Evolutionary conservation across 2,329 filamentous ascomycete species (phyloP), one percentile per base, ranked within the genome.

Genomic region (Zymoseptoria brevis): DNA sequence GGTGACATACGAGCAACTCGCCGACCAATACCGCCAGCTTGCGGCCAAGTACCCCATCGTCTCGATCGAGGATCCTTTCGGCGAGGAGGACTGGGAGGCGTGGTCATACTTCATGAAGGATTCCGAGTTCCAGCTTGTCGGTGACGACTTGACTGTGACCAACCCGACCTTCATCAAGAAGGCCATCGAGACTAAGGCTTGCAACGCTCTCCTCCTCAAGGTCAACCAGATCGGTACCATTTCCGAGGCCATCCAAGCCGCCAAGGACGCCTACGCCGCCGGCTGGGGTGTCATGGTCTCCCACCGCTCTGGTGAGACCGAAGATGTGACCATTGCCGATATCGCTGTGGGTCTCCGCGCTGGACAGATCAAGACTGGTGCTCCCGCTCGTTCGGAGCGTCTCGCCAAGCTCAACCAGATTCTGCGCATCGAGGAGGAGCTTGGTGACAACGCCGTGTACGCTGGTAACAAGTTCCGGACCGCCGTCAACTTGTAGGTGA

Each of bases 81-180:
- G 90, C 67, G 94, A 99, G 86, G 94, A 97, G 74, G 94, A 99
- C 84, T 99, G 94, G 94, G 93, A 97, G 86, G 94, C 94, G 64
- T 99, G 94, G 94, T 96, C 90, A 86, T 96, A 97, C 87, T 99
- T 97, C 88, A 96, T 88, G 88, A 96, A 96, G 89, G 94, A 90
- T 72, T 91, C 90, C 75, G 87, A 96, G 79, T 92, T 95, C 83
- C 94, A 99, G 85, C 91, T 99, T 75, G 94, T 99, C 69, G 94
- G 87, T 82, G 94, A 99, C 75, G 94, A 99, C 76, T 80, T 99
- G 84, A 97, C 94, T 68, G 94, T 99, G 79, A 99, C 94, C 79
- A 99, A 99, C 87, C 94, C 94, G 65, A 81, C 89, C 72, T 93
- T 94, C 79, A 99, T 99, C 86, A 96, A 97, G 90, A 96, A 95